Evolutionary conservation across 371 early-diverging fungal genomes (phyloP), one percentile per base, ranked within the genome.

Genomic region (Mucor mucedo): DNA sequence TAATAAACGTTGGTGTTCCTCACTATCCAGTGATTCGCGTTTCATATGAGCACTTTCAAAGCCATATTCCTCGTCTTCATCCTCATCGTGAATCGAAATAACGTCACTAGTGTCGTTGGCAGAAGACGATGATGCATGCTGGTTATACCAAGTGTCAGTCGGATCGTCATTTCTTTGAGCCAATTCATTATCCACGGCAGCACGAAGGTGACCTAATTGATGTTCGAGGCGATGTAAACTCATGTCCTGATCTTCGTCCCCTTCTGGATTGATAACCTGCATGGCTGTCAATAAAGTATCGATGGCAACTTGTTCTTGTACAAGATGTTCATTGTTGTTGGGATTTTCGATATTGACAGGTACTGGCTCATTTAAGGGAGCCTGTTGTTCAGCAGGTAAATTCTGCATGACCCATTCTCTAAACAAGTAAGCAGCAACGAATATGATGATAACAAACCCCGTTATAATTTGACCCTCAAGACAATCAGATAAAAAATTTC

Each of bases 391-490:
- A 2, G 50, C 72, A 28, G 76, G 76, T 32, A 89, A 85, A 55
- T 93, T 91, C 59, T 91, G 86, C 41, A 88, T 72, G 11, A 95
- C 86, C 88, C 93, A 94, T 75, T 95, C 95, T 49, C 91, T 87
- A 48, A 94, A 73, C 38, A 90, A 75, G 60, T 93, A 88, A 10
- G 88, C 78, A 1, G 86, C 86, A 7, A 93, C 81, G 64, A 91
- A 93, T 11, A 88, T 75, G 27, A 93, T 72, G 8, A 95, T 76
- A 0, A 89, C 86, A 33, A 89, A 68, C 10, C 87, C 78, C 0
- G 91, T 87, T 48, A 94, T 87, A 29, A 92, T 83, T 58, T 91
- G 90, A 4, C 95, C 95, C 58, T 95, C 93, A 60, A 93, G 82
- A 42, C 92, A 90, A 69, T 93, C 93, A 39, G 86, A 68, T n/a